Evolutionary conservation across 257 asterid genomes (phyloP), one percentile per base, ranked within the genome.

Genomic region (Capsicum baccatum): DNA sequence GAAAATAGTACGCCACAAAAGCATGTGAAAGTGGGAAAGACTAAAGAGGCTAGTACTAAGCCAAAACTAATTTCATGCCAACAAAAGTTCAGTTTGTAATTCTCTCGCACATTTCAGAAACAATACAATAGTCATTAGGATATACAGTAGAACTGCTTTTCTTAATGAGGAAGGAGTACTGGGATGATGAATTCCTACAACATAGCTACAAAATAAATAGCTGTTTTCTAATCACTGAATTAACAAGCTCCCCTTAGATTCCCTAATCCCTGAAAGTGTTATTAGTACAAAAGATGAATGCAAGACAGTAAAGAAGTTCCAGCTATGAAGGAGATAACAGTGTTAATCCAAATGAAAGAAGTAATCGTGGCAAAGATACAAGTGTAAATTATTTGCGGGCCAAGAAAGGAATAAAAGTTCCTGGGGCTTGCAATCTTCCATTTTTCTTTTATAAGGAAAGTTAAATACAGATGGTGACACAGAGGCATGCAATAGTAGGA

Each of bases 161-260:
- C 59, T 7, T 50, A 50, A 21, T 0, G 21, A 74, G 62, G 81
- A 74, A 76, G 64, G 64, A 78, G 48, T 54, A 54, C 82, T 54
- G 82, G 82, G 82, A 78, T 78, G 19, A 78, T 54, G 64, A 78
- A 26, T 78, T 47, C 64, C 82, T 54, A 78, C 8, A 52, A 4
- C 15, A 52, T 14, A 52, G 4, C 21, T 21, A 5, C 81, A 76
- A 50, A 50, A 74, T 7, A 52, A 76, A 26, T 50, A 76, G 62
- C 81, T 21, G 26, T 26, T 26, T 26, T 26, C 26, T 26, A 26
- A 26, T 26, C 26, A 26, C 26, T 26, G 26, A 50, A 26, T 26
- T 13, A 26, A 26, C 33, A 26, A 26, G 33, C 33, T 26, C 33
- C 33, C 33, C 48, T 76, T 52, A 13, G 9, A 52, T 21, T 6